phyloP scores from a whole-genome alignment of 1,284 basidiomycete genomes.

The Ganoderma meredithae region DNA sequence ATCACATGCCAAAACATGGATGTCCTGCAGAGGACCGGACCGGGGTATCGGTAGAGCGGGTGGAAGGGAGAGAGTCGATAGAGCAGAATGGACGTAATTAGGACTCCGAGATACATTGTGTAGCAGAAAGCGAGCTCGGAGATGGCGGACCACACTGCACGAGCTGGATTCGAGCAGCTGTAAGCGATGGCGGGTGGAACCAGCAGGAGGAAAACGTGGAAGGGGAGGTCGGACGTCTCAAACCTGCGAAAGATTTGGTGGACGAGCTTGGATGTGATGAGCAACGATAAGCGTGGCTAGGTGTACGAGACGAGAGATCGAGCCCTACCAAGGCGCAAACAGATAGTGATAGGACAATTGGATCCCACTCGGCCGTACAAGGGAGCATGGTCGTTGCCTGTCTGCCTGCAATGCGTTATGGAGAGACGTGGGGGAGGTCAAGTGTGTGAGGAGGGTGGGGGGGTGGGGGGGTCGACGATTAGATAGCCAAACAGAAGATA shows the following conservation, averaged over 20 bases:
- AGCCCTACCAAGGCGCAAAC: no score
- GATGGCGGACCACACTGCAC: neutral
- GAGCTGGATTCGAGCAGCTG: no score
- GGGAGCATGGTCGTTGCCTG: no score
- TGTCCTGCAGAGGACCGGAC: neutral
- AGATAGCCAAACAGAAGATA: no score
- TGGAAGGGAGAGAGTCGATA: constrained; percentile 3
- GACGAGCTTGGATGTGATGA: neutral
- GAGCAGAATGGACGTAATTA: neutral
- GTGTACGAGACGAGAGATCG: no score
- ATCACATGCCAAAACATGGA: neutral
- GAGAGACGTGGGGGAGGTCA: no score
- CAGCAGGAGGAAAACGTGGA: neutral
- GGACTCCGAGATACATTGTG: neutral
- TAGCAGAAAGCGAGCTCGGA: neutral
- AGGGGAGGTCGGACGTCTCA: neutral
- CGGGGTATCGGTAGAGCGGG: neutral
- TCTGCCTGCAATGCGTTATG: no score
- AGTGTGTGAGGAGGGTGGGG: no score
- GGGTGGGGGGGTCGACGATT: no score
- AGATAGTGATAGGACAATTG: no score
- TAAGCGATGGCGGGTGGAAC: neutral
- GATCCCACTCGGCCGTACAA: no score
- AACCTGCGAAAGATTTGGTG: neutral
- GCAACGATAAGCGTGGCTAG: no score